Evolutionary conservation across 257 asterid species (phyloP).

Genomic region (Misopates orontium): DNA sequence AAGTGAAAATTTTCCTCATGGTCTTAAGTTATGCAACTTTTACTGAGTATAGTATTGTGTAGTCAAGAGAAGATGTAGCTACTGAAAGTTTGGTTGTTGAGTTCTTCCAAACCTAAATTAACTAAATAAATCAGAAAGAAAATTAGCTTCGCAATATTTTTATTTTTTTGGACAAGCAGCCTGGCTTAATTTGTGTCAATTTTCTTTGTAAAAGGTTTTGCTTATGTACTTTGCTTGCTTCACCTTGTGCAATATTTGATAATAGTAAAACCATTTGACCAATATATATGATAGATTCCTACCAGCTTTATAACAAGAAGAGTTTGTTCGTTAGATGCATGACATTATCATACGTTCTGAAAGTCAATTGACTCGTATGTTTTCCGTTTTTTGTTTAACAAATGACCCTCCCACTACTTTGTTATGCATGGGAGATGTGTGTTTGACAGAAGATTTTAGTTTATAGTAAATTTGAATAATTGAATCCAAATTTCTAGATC

Average conservation of each 20-base stretch:
- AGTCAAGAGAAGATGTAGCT: constrained; percentile 94
- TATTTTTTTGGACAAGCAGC: not conserved
- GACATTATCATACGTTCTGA: no score
- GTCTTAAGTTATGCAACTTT: constrained; percentile 23
- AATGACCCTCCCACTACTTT: no score
- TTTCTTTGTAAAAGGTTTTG: not conserved
- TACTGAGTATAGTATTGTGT: constrained; percentile 18
- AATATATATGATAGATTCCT: not conserved
- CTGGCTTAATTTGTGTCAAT: not conserved
- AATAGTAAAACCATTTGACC: not conserved
- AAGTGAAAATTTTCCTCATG: constrained; percentile 30
- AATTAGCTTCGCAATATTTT: no score
- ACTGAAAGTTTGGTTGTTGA: constrained; percentile 62
- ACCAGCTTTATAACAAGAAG: not conserved
- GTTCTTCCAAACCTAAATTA: constrained; percentile 43
- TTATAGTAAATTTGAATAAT: no score
- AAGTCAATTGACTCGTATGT: no score
- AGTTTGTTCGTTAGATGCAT: not conserved
- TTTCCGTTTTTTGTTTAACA: no score
- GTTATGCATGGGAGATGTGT: no score
- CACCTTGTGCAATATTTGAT: not conserved
- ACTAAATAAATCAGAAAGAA: not conserved
- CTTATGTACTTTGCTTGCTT: not conserved
- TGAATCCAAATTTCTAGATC: no score
- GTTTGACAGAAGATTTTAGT: no score